Evolutionary conservation across 768 basidiomycete genomes (phyloP).

Genomic region (Rhizopogon vinicolor): DNA sequence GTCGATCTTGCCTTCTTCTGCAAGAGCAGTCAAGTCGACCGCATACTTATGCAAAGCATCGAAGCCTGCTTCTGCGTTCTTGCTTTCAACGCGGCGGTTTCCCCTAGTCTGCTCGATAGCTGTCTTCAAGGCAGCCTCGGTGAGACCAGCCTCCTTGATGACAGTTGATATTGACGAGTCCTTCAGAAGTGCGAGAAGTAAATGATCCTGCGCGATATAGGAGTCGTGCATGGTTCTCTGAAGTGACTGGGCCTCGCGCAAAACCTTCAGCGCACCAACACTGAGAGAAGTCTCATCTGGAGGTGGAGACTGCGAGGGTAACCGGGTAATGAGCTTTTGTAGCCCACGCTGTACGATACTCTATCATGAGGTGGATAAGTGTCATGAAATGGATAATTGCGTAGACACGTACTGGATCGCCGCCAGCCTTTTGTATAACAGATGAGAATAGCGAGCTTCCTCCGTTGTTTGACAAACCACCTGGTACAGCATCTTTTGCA

Average conservation of each 20-base stretch:
- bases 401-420: conserved; percentile 61
- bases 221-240: conserved; percentile 87
- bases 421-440: conserved; percentile 79
- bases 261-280: conserved; percentile 49
- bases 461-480: conserved; percentile 19
- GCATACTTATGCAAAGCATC: conserved; percentile 91
- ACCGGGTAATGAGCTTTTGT: conserved; percentile 71
- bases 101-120: conserved; percentile 79
- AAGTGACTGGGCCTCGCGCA: conserved; percentile 71
- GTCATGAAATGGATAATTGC: background rate
- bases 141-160: conserved; percentile 74
- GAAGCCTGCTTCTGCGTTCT: conserved; percentile 86
- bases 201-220: conserved; percentile 90
- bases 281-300: conserved; percentile 76
- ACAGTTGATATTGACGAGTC: conserved; percentile 62
- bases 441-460: conserved; percentile 66
- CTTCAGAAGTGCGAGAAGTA: conserved; percentile 80
- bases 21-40: conserved; percentile 79
- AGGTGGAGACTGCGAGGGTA: conserved; percentile 80
- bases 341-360: conserved; percentile 60
- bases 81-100: conserved; percentile 80
- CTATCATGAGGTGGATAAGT: conserved; percentile 26
- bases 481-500: conserved; percentile 30
- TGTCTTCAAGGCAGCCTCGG: conserved; percentile 66
- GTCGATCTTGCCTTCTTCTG: conserved; percentile 92